Evolutionary conservation across 176 grass and related monocot species (phyloP).

Genomic region (Oryza brachyantha): DNA sequence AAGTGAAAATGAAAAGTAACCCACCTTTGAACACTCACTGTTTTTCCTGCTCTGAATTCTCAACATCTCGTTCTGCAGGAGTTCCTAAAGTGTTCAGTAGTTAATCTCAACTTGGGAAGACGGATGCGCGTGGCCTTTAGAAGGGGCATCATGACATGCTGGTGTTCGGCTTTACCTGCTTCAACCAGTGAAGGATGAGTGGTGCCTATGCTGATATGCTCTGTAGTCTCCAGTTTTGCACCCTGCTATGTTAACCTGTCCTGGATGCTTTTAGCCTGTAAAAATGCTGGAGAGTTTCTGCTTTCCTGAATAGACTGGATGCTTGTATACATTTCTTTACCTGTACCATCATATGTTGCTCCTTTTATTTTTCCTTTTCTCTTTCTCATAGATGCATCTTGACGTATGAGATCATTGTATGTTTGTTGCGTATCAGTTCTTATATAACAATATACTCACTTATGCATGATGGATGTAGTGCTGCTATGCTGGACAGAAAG

Average conservation of each 20-base stretch:
- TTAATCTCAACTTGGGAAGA: not conserved
- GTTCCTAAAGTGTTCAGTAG: not conserved
- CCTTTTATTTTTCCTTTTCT: not conserved
- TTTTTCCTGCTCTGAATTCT: not conserved
- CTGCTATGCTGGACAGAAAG: too few species aligned
- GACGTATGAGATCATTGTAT: not conserved
- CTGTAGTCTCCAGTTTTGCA: not conserved
- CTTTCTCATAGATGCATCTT: not conserved
- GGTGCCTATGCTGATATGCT: not conserved
- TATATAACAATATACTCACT: not conserved
- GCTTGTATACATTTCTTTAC: not conserved
- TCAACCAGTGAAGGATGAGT: not conserved
- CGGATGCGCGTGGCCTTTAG: not conserved
- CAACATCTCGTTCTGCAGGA: not conserved
- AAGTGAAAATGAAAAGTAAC: not conserved
- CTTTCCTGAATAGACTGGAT: not conserved
- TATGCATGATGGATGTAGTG: not conserved
- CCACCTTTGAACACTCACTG: not conserved
- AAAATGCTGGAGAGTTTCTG: not conserved
- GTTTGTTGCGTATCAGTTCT: too few species aligned
- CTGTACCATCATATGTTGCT: not conserved
- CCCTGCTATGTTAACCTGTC: slow-evolving; percentile 2
- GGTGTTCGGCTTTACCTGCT: not conserved
- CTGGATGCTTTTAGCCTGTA: slow-evolving; percentile 2
- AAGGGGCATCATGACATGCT: slow-evolving; percentile 1